Evolutionary conservation across 495 filamentous ascomycete genomes (phyloP), one percentile per base, ranked within the genome.

Genomic region (Darksidea phi): DNA sequence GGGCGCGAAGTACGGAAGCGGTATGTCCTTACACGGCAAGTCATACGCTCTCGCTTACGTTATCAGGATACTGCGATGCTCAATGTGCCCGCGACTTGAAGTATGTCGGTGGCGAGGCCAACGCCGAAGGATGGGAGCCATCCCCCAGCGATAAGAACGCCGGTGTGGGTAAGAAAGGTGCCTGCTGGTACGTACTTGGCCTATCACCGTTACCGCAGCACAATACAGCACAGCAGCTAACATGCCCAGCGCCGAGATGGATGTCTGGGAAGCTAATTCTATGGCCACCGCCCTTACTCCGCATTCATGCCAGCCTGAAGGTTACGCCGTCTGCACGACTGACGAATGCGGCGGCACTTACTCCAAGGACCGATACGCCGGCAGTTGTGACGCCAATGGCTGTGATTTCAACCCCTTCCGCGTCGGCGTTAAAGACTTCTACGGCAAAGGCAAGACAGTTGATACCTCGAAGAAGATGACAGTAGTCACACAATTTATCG

Each of bases 371-470:
- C 64, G 70, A 3, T 76, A 72, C 42, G 72, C 67, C 41, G 82
- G 83, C 17, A 77, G 82, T 17, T 88, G 86, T 68, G 83, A 88
- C 68, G 79, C 83, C 70, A 73, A 76, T 61, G 86, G 85, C 0
- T 89, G 86, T 70, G 82, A 82, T 26, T 83, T 79, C 70, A 88
- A 88, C 74, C 76, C 82, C 1, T 88, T 83, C 74, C 79, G 76
- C 12, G 72, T 82, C 10, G 83, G 84, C 34, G 70, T 79, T 37
- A 54, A 70, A 3, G 63, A 69, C 21, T 88, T 80, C 74, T 89
- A 86, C 70, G 83, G 85, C 1, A 42, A 62, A 13, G 77, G 79
- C 45, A 66, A 72, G 43, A 76, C 70, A 7, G 80, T 90, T 34
- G 82, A 90, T 72, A 87, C 86, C 5, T 76, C 66, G 17, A 73